phyloP scores from a whole-genome alignment of 2,329 filamentous ascomycete species.

The Ophiostoma triangulosporum region DNA sequence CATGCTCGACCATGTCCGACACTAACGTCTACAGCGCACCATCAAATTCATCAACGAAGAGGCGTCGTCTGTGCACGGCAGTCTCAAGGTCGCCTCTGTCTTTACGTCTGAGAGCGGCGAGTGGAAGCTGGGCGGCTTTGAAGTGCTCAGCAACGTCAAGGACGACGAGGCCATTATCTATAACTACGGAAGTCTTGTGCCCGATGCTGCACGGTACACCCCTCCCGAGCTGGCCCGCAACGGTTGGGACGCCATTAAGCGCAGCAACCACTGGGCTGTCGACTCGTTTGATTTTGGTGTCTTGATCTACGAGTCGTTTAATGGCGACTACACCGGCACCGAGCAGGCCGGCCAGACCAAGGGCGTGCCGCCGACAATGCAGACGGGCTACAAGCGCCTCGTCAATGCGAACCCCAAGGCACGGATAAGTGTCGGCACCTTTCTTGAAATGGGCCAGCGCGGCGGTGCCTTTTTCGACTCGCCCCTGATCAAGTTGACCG shows the following conservation, averaged over 20 bases:
- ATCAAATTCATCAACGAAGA: slow-evolving; percentile 94
- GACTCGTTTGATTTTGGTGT: slow-evolving; percentile 82
- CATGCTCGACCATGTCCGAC: no score
- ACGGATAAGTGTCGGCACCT: slow-evolving; percentile 68
- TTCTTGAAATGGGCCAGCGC: slow-evolving; percentile 77
- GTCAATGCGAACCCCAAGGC: slow-evolving; percentile 83
- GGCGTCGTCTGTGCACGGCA: slow-evolving; percentile 81
- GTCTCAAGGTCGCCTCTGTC: slow-evolving; percentile 69
- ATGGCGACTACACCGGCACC: slow-evolving; percentile 60
- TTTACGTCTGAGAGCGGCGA: slow-evolving; percentile 94
- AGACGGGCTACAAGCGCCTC: slow-evolving; percentile 78
- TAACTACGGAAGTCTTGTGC: slow-evolving; percentile 75
- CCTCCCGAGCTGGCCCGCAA: slow-evolving; percentile 74
- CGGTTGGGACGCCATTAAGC: slow-evolving; percentile 88
- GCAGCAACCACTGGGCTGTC: slow-evolving; percentile 63
- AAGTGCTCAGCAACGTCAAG: slow-evolving; percentile 86
- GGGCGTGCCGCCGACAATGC: slow-evolving; percentile 75
- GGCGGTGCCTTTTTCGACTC: slow-evolving; percentile 84
- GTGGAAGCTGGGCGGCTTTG: slow-evolving; percentile 93
- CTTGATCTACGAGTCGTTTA: slow-evolving; percentile 83
- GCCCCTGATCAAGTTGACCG: slow-evolving; percentile 78
- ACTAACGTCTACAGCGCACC: slow-evolving; percentile 48
- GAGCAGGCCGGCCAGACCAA: slow-evolving; percentile 81
- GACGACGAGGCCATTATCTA: slow-evolving; percentile 92
- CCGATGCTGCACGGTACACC: slow-evolving; percentile 71